Evolutionary conservation across 192 early-diverging fungal species (phyloP).

Genomic region (Mortierella alpina): DNA sequence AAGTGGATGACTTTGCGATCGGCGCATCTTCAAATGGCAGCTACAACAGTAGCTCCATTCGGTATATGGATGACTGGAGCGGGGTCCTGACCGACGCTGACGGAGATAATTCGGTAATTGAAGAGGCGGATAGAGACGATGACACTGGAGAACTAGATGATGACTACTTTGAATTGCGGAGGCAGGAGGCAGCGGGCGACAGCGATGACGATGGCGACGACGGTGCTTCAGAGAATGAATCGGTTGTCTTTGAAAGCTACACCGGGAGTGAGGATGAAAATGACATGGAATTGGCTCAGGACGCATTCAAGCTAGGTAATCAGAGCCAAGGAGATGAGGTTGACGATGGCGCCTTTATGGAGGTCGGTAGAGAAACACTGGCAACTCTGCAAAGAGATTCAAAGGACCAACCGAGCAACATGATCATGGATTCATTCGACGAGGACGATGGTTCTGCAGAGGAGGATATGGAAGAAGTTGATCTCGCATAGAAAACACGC

Average conservation of each 20-base stretch:
- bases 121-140: constrained; percentile 2
- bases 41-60: constrained; percentile 1
- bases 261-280: not conserved
- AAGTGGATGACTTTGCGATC: constrained; percentile 11
- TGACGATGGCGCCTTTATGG: constrained; percentile 38
- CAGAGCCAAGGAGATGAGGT: not conserved
- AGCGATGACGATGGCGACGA: not conserved
- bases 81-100: constrained; percentile 21
- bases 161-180: constrained; percentile 18
- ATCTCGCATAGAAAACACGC: not conserved
- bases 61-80: constrained; percentile 39
- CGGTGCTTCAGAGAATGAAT: not conserved
- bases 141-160: constrained; percentile 18
- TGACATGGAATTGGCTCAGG: not conserved
- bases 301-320: not conserved
- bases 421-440: not conserved
- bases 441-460: constrained; percentile 19
- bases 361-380: constrained; percentile 9
- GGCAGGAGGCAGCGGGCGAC: constrained; percentile 7
- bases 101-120: constrained; percentile 10
- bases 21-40: not conserved
- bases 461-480: constrained; percentile 32
- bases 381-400: not conserved
- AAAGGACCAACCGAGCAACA: not conserved
- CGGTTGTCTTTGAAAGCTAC: no score